Conservation (phyloP, 208 protist genomes). For the Crithidia fasciculata region DNA sequence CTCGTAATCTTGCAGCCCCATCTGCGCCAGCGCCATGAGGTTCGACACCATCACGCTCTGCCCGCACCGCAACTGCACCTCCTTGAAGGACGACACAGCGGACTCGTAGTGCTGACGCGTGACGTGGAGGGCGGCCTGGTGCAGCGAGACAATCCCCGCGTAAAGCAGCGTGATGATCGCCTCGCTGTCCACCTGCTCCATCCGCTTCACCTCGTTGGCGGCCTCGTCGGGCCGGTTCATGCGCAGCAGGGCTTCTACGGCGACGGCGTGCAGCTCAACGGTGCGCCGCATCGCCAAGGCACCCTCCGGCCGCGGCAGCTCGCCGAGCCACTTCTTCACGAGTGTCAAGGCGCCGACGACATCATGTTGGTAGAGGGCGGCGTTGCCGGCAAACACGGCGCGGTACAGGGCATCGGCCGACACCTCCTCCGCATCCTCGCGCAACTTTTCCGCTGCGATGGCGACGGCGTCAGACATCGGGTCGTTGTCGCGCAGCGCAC, state of each 20-base stretch:
- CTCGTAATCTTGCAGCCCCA: constrained; percentile 67
- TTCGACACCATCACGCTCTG: constrained; percentile 79
- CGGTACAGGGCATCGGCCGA: constrained; percentile 28
- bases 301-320: constrained; percentile 40
- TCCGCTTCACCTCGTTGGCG: constrained; percentile 60
- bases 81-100: constrained; percentile 79
- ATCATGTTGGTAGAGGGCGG: constrained; percentile 54
- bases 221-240: constrained; percentile 83
- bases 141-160: constrained; percentile 62
- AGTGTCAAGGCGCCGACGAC: constrained; percentile 57
- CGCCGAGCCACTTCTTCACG: constrained; percentile 59
- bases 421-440: constrained; percentile 39
- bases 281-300: constrained; percentile 31
- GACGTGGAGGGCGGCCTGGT: constrained; percentile 50
- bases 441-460: constrained; percentile 35
- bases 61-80: constrained; percentile 73
- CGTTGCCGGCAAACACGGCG: constrained; percentile 59
- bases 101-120: constrained; percentile 28
- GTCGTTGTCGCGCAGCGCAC: constrained; percentile 30
- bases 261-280: constrained; percentile 67
- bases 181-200: constrained; percentile 89
- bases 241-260: constrained; percentile 70
- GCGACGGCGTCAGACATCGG: constrained; percentile 14
- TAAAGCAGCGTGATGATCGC: constrained; percentile 76
- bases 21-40: constrained; percentile 71